Evolutionary conservation across 805 yeast genomes (phyloP), one percentile per base, ranked within the genome.

Genomic region (Candida silvicultrix): DNA sequence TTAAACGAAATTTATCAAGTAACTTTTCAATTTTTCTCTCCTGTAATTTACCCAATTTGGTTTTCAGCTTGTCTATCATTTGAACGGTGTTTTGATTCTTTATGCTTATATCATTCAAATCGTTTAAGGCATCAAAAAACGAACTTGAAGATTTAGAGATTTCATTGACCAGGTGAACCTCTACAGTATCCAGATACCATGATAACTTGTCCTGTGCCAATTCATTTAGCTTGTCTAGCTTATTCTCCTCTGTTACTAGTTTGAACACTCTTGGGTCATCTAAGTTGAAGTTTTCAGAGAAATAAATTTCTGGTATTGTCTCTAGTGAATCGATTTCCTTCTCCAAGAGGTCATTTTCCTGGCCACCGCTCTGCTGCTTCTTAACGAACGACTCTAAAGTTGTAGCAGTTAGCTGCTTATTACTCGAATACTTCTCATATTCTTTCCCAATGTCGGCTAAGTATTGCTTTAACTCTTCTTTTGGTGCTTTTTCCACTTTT

Each of bases 211-310:
- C 95, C 57, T 85, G 96, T 16, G 90, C 63, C 10, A 80, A 70
- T 56, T 78, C 77, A 52, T 79, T 73, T 14, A 78, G 59, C 7
- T 70, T 66, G 39, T 73, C 71, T 19, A 79, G 67, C 18, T 76
- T 75, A 2, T 78, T 67, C 37, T 75, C 77, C 39, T 81, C 89
- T 14, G 85, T 73, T 2, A 90, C 96, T 48, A 77, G 70, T 45
- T 81, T 80, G 62, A 92, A 92, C 1, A 83, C 74, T 46, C 96
- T 73, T 7, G 97, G 97, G 60, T 94, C 89, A 55, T 94, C 97
- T 36, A 94, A 70, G 51, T 87, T 73, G 65, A 94, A 94, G 37
- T 80, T 75, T 8, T 75, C 69, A 22, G 75, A 77, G 50, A 84
- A 81, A 55, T 77, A 94, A 1, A 88, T 78, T 2, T 68, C 63